phyloP scores from a whole-genome alignment of 2,329 filamentous ascomycete species.

The Neoscytalidium dimidiatum region DNA sequence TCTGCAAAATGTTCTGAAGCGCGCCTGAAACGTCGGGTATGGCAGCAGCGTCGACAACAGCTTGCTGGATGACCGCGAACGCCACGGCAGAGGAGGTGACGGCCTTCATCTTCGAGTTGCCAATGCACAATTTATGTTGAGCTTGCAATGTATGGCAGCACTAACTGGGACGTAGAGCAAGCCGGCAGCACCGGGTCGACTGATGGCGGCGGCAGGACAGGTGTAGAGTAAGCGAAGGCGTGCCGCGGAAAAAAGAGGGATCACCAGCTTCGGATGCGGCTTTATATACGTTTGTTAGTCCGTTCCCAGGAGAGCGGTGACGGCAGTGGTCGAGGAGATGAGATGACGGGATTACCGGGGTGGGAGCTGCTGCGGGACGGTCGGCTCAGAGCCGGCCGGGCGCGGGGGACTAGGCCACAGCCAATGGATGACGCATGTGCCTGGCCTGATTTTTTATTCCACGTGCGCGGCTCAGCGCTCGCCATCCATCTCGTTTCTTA shows the following conservation, averaged over 20 bases:
- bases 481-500: background rate
- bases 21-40: conserved; percentile 45
- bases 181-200: background rate
- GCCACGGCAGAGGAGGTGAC: background rate
- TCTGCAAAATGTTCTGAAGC: conserved; percentile 58
- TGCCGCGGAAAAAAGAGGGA: background rate
- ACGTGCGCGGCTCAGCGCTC: conserved; percentile 5
- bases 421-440: conserved; percentile 16
- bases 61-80: background rate
- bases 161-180: background rate
- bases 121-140: background rate
- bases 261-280: background rate
- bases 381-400: background rate
- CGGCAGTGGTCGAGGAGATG: background rate
- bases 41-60: conserved; percentile 24
- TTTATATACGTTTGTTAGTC: background rate
- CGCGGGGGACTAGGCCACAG: background rate
- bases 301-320: background rate
- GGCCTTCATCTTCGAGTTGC: background rate
- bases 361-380: background rate
- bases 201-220: background rate
- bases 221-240: background rate
- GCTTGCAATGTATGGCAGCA: background rate
- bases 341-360: conserved; percentile 6
- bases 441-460: background rate